Conservation (phyloP, 208 protist genomes). For the Crithidia acanthocephali region DNA sequence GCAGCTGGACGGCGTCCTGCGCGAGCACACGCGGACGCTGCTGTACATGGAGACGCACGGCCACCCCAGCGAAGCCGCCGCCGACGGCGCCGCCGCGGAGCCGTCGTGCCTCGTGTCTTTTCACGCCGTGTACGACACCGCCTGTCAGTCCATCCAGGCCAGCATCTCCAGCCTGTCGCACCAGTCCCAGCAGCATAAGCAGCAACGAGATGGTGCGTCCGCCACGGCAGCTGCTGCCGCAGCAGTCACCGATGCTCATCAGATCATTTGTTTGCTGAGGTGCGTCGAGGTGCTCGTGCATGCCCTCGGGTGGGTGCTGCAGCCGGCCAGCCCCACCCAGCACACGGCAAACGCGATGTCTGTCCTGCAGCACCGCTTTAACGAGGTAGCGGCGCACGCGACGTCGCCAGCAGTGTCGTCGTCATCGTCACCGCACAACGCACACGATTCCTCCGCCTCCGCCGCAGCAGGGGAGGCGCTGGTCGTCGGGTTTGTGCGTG, state of each 20-base stretch:
- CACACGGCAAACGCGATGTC: slow-evolving; percentile 11
- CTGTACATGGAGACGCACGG: slow-evolving; percentile 37
- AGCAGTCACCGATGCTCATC: not conserved
- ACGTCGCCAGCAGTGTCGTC: not conserved
- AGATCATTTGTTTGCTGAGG: not conserved
- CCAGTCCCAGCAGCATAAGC: not conserved
- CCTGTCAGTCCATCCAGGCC: slow-evolving; percentile 10
- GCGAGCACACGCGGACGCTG: slow-evolving; percentile 34
- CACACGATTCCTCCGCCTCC: no score
- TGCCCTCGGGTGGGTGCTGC: slow-evolving; percentile 27
- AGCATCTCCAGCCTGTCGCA: slow-evolving; percentile 6
- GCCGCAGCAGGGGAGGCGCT: no score
- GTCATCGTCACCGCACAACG: no score
- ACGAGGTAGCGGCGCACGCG: not conserved
- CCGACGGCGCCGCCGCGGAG: not conserved
- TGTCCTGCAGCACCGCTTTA: slow-evolving; percentile 9
- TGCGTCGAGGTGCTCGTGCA: slow-evolving; percentile 15
- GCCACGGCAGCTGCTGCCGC: not conserved
- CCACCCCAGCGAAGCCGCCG: not conserved
- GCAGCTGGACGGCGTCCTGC: slow-evolving; percentile 31
- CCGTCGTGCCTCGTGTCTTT: slow-evolving; percentile 20
- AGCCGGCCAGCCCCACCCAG: slow-evolving; percentile 1
- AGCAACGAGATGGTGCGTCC: not conserved
- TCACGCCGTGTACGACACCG: slow-evolving; percentile 24
- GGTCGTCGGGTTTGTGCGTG: slow-evolving; percentile 1